Evolutionary conservation across 2,329 filamentous ascomycete genomes (phyloP).

Genomic region (Beauveria caledonica): DNA sequence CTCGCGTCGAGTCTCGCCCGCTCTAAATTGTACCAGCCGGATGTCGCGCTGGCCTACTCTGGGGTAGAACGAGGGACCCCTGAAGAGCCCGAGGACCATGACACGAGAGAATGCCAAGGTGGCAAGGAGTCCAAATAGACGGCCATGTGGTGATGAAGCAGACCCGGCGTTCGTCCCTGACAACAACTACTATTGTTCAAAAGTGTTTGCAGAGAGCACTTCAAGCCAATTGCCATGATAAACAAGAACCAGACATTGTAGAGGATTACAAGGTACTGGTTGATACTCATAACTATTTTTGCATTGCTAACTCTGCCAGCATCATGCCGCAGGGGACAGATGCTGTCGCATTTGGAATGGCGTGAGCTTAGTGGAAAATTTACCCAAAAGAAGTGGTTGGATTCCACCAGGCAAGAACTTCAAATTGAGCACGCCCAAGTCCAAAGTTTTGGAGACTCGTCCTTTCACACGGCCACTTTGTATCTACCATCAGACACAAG

Average conservation of each 20-base stretch:
- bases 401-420: slow-evolving; percentile 16
- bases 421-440: slow-evolving; percentile 16
- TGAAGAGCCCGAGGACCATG: background rate
- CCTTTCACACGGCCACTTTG: slow-evolving; percentile 22
- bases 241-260: slow-evolving; percentile 11
- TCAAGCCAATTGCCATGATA: slow-evolving; percentile 15
- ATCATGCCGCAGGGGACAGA: slow-evolving; percentile 15
- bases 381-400: slow-evolving; percentile 28
- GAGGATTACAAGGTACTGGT: slow-evolving; percentile 18
- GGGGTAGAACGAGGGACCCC: background rate
- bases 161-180: too few species aligned
- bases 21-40: background rate
- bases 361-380: slow-evolving; percentile 10
- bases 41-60: background rate
- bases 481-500: slow-evolving; percentile 19
- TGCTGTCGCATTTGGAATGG: slow-evolving; percentile 22
- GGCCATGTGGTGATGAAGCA: too few species aligned
- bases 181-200: slow-evolving; percentile 26
- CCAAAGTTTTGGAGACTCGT: slow-evolving; percentile 17
- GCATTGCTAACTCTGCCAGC: slow-evolving; percentile 11
- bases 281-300: background rate
- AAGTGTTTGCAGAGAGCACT: slow-evolving; percentile 23
- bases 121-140: background rate
- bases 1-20: background rate
- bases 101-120: background rate